Evolutionary conservation across 2,329 filamentous ascomycete species (phyloP), one percentile per base, ranked within the genome.

Genomic region (Epichloe bromicola): DNA sequence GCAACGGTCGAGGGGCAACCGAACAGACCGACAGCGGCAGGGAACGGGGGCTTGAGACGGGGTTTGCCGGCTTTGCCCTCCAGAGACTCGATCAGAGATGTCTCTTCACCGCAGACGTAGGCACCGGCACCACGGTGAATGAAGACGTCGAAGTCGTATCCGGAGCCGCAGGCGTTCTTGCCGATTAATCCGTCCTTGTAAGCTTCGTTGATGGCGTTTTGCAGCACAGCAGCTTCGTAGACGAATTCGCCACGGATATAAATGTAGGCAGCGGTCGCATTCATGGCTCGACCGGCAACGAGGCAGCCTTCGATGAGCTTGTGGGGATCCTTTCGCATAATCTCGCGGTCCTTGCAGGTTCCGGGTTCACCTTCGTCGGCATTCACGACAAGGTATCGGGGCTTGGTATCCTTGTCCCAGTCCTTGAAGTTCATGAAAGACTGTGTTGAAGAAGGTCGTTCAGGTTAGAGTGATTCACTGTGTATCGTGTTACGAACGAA

Each of bases 341-440:
- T 98, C 71, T 98, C 93, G 66, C 93, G 85, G 71, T 98, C 93
- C 76, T 98, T 98, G 83, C 93, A 98, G 50, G 93, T 98, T 69
- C 93, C 93, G 33, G 93, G 93, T 73, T 98, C 93, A 64, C 93
- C 93, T 75, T 98, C 93, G 69, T 98, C 93, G 59, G 93, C 93
- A 65, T 98, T 98, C 74, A 98, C 88, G 55, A 98, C 91, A 51
- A 98, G 77, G 67, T 98, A 98, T 64, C 93, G 84, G 58, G 93
- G 93, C 73, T 95, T 95, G 62, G 71, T 85, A 69, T 97, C 93
- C 74, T 98, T 95, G 64, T 98, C 91, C 93, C 93, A 98, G 63
- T 89, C 93, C 74, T 96, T 96, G 78, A 91, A 90, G 78, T 98
- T 98, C 93, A 98, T 98, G 72, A 98, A 98, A 47, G 90, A 96